phyloP scores from a whole-genome alignment of 1,139 yeast genomes.

The Sugiyamaella neomexicana region DNA sequence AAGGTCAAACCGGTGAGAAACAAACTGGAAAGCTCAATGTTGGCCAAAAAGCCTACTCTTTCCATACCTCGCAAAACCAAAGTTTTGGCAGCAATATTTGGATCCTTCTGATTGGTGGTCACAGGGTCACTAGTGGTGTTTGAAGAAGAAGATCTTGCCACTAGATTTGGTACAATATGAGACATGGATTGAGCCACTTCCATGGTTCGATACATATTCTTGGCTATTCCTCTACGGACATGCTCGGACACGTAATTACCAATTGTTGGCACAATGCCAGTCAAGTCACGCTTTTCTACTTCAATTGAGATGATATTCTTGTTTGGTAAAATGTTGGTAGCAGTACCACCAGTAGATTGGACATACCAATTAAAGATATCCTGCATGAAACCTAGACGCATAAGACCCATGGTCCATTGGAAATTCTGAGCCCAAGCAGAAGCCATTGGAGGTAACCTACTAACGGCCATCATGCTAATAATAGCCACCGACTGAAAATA shows the following conservation, averaged over 20 bases:
- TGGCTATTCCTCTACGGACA: constrained; percentile 28
- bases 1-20: constrained; percentile 87
- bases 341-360: constrained; percentile 91
- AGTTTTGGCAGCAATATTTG: constrained; percentile 58
- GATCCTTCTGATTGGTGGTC: constrained; percentile 70
- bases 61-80: constrained; percentile 86
- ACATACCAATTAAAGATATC: constrained; percentile 89
- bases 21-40: constrained; percentile 79
- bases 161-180: constrained; percentile 27
- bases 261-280: constrained; percentile 26
- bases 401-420: constrained; percentile 94
- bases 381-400: constrained; percentile 79
- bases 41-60: constrained; percentile 82
- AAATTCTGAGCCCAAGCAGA: constrained; percentile 98
- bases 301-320: constrained; percentile 65
- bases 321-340: constrained; percentile 69
- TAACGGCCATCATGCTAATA: constrained; percentile 94
- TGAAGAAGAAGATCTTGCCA: constrained; percentile 21
- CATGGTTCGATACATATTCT: constrained; percentile 26
- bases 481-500: constrained; percentile 94
- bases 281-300: constrained; percentile 58
- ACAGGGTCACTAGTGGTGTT: constrained; percentile 51
- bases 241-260: constrained; percentile 29
- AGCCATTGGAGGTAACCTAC: constrained; percentile 91
- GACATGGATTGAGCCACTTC: constrained; percentile 20